These are phyloP conservation scores for Kockiozyma suomiensis DNA, from an alignment of 805 yeast genomes.

Conservation along the genomic window DNA sequence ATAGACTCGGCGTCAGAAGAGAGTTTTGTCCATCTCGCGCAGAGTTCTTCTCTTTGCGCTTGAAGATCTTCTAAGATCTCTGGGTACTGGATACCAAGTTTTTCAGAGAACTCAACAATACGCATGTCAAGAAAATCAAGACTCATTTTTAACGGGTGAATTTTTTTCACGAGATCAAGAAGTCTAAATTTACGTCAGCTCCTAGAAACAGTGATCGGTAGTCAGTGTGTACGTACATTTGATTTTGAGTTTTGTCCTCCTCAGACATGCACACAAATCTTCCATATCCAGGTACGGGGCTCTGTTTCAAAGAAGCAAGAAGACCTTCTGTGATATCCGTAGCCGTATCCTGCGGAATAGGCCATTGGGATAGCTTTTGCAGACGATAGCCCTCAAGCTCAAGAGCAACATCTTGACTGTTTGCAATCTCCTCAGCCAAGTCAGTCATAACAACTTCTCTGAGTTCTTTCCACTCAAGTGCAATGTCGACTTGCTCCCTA, in stretches of 20 bases:
- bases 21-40: constrained; percentile 16
- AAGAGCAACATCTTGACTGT: constrained; percentile 7
- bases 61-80: constrained; percentile 4
- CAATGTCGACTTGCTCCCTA: constrained; percentile 25
- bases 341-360: constrained; percentile 1
- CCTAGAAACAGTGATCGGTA: not conserved
- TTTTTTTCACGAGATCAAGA: constrained; percentile 6
- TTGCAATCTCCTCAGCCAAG: constrained; percentile 14
- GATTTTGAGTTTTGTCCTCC: constrained; percentile 14
- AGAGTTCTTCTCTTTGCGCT: not conserved
- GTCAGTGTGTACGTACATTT: constrained; percentile 1
- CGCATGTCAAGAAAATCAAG: constrained; percentile 18
- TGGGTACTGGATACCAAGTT: constrained; percentile 7
- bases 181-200: constrained; percentile 7
- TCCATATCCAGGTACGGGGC: constrained; percentile 29
- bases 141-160: constrained; percentile 24
- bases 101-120: constrained; percentile 4
- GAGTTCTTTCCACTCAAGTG: constrained; percentile 30
- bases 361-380: constrained; percentile 13
- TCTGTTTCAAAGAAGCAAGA: constrained; percentile 19
- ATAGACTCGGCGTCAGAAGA: constrained; percentile 6
- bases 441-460: constrained; percentile 14
- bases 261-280: constrained; percentile 21
- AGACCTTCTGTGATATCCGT: constrained; percentile 9
- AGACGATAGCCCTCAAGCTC: constrained; percentile 7